A percentile compares a stretch with the other conserved stretches of the same genome.
Conservation (phyloP, 345 rosid genomes). For the Erucastrum elatum region DNA sequence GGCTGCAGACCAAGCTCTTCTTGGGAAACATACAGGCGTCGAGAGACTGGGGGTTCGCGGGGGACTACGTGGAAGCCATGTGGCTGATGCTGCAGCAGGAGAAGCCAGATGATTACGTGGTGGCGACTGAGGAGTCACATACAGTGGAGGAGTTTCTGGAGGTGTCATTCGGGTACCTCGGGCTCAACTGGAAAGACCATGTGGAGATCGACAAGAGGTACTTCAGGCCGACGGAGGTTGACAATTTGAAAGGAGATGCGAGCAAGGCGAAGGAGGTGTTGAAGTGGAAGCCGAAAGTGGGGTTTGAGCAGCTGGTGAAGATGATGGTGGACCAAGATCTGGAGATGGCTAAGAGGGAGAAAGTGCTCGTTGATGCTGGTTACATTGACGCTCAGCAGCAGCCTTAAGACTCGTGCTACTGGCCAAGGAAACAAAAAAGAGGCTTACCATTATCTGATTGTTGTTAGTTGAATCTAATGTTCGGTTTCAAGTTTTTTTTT, state of each 20-base stretch:
- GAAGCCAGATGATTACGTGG: constrained; percentile 80
- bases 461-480: not conserved
- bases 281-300: constrained; percentile 78
- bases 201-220: constrained; percentile 59
- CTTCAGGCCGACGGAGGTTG: constrained; percentile 62
- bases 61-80: constrained; percentile 93
- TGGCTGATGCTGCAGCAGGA: constrained; percentile 94
- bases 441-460: not conserved
- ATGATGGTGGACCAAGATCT: constrained; percentile 91
- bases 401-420: constrained; percentile 42
- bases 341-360: constrained; percentile 85
- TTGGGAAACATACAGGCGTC: constrained; percentile 79
- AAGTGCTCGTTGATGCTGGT: constrained; percentile 92
- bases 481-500: not conserved
- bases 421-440: not conserved
- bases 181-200: constrained; percentile 55
- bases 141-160: constrained; percentile 83
- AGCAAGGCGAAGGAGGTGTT: constrained; percentile 50
- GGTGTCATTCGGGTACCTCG: constrained; percentile 68
- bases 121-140: constrained; percentile 90
- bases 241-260: constrained; percentile 57
- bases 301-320: constrained; percentile 82
- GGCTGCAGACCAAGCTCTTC: constrained; percentile 73
- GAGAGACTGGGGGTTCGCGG: constrained; percentile 90
- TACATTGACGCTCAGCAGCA: constrained; percentile 85